These are phyloP conservation scores for Phytopythium oedochilum DNA, from an alignment of 352 stramenopile genomes.

Conservation along the genomic window DNA sequence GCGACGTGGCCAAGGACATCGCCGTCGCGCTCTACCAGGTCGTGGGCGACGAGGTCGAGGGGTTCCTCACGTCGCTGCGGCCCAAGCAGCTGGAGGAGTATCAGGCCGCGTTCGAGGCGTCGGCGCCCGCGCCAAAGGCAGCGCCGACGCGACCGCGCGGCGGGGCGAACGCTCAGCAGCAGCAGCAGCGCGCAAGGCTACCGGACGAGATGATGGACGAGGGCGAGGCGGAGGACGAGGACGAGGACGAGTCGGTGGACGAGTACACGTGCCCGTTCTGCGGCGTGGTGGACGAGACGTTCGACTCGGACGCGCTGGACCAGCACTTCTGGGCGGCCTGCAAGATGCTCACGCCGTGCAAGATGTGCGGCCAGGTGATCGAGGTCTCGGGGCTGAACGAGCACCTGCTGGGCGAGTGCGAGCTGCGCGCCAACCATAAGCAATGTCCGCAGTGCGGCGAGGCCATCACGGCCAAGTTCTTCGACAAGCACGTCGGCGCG, in stretches of 20 bases:
- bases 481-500: constrained; percentile 70
- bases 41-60: constrained; percentile 54
- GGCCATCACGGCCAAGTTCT: constrained; percentile 83
- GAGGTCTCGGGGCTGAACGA: constrained; percentile 89
- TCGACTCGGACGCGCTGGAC: constrained; percentile 87
- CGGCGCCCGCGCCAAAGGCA: constrained; percentile 30
- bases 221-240: constrained; percentile 34
- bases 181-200: constrained; percentile 5
- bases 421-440: constrained; percentile 78
- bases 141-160: constrained; percentile 1
- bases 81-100: constrained; percentile 92
- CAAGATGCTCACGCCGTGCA: constrained; percentile 89
- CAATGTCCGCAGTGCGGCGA: constrained; percentile 77
- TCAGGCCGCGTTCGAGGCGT: constrained; percentile 78
- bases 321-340: constrained; percentile 92
- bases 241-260: constrained; percentile 69
- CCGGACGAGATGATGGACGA: constrained; percentile 21
- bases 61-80: constrained; percentile 72
- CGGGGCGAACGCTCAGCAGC: neutral
- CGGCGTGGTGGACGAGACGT: constrained; percentile 78
- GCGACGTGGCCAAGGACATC: constrained; percentile 86
- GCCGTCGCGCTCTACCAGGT: constrained; percentile 71
- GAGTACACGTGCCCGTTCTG: constrained; percentile 92
- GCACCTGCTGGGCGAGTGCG: constrained; percentile 88
- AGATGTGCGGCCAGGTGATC: constrained; percentile 92